Conservation (phyloP, 306 rosid genomes). For the Oemleria cerasiformis region DNA sequence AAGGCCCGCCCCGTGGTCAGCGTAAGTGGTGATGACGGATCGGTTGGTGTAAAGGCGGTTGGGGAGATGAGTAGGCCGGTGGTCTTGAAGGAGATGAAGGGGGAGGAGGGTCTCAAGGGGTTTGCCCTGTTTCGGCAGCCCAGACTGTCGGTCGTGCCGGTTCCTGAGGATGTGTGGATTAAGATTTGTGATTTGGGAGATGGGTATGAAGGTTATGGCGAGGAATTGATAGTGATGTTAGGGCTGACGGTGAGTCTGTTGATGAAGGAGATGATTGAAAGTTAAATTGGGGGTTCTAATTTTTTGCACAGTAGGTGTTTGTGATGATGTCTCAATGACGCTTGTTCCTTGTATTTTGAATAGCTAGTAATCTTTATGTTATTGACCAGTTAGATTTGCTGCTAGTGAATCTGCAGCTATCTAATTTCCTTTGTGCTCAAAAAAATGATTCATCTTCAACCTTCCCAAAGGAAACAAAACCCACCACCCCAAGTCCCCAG, state of each 20-base stretch:
- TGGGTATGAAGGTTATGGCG: slow-evolving; percentile 68
- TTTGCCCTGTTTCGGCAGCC: no score
- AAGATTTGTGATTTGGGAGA: no score
- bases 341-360: background rate
- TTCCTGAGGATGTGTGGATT: no score
- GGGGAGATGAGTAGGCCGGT: slow-evolving; percentile 79
- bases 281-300: no score
- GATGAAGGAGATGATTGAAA: slow-evolving; percentile 11
- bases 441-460: no score
- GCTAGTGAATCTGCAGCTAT: background rate
- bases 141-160: no score
- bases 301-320: slow-evolving; percentile 22
- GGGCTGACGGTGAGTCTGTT: background rate
- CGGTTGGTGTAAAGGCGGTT: slow-evolving; percentile 64
- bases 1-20: slow-evolving; percentile 78
- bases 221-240: background rate
- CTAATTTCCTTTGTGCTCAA: background rate
- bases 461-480: no score
- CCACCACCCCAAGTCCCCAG: no score
- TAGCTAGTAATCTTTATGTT: background rate
- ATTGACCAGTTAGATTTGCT: background rate
- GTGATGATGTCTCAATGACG: slow-evolving; percentile 18
- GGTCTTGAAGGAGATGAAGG: slow-evolving; percentile 76
- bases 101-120: slow-evolving; percentile 38
- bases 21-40: slow-evolving; percentile 36